These are phyloP conservation scores for Sporobolomyces pararoseus DNA, from an alignment of 768 basidiomycete species.

Conservation along the genomic window DNA sequence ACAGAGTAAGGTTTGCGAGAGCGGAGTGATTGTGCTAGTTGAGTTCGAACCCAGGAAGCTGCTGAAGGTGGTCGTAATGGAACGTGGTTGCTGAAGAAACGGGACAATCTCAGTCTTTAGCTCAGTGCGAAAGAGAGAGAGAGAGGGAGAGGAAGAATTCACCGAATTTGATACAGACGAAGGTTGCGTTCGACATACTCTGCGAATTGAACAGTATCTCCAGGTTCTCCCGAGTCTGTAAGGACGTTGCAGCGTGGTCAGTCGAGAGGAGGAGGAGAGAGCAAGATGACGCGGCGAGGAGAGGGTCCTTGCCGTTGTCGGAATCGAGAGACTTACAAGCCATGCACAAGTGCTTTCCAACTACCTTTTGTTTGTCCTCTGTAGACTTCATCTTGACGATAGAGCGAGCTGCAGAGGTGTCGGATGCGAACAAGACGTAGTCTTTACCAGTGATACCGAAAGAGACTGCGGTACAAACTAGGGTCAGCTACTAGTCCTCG, in stretches of 20 bases:
- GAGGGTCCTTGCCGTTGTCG: neutral
- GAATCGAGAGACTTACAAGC: constrained; percentile 53
- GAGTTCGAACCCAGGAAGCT: constrained; percentile 89
- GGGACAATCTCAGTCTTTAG: neutral
- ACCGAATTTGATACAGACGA: constrained; percentile 89
- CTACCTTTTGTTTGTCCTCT: constrained; percentile 90
- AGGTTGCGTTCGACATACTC: constrained; percentile 96
- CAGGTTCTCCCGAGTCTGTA: constrained; percentile 52
- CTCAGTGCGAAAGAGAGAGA: neutral
- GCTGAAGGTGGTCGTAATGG: constrained; percentile 84
- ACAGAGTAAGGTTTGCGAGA: constrained; percentile 84
- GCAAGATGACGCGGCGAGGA: constrained; percentile 29
- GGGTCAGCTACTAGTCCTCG: neutral
- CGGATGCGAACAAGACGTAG: constrained; percentile 86
- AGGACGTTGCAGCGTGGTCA: neutral
- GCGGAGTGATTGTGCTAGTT: constrained; percentile 81
- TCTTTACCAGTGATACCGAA: constrained; percentile 43
- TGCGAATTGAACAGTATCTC: constrained; percentile 93
- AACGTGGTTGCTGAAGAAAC: constrained; percentile 64
- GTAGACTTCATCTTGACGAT: constrained; percentile 97
- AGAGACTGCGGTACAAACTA: constrained; percentile 16
- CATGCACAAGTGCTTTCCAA: constrained; percentile 90
- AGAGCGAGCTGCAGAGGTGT: constrained; percentile 80
- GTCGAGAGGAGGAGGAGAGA: neutral
- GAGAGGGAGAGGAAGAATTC: constrained; percentile 27